A percentile compares a stretch with the other conserved stretches of the same genome.
These are phyloP conservation scores for Coemansia sp. DNA, from an alignment of 371 early-diverging fungal species.

Conservation along the genomic window DNA sequence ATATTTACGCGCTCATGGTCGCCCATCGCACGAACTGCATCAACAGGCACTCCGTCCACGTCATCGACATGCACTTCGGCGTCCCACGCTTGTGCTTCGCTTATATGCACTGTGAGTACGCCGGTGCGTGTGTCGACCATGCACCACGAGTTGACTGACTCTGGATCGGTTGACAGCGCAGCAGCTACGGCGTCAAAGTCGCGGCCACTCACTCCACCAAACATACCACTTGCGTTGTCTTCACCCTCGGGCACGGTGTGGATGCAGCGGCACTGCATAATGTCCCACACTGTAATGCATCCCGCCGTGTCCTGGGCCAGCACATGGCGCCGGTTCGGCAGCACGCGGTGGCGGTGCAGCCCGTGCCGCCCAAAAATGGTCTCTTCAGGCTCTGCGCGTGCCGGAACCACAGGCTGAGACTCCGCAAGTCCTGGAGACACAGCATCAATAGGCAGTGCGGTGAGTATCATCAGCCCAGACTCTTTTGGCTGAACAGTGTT, in stretches of 20 bases:
- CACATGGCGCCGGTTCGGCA: constrained; percentile 84
- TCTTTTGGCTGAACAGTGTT: not conserved
- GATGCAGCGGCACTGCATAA: constrained; percentile 57
- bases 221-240: not conserved
- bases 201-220: constrained; percentile 32
- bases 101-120: constrained; percentile 80
- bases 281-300: constrained; percentile 86
- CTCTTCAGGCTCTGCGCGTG: constrained; percentile 41
- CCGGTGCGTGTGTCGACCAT: constrained; percentile 87
- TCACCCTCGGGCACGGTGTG: constrained; percentile 41
- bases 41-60: constrained; percentile 29
- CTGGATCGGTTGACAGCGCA: constrained; percentile 52
- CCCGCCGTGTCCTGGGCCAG: constrained; percentile 83
- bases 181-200: constrained; percentile 45
- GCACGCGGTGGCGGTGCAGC: constrained; percentile 54
- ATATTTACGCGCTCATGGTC: constrained; percentile 53
- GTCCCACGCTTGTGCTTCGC: constrained; percentile 57
- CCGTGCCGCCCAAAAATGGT: constrained; percentile 48
- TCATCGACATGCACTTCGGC: constrained; percentile 54
- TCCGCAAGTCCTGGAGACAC: not conserved
- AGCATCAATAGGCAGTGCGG: not conserved
- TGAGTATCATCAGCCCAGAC: not conserved
- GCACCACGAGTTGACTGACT: constrained; percentile 90
- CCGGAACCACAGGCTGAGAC: constrained; percentile 13
- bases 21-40: constrained; percentile 43